A percentile compares a stretch with the other conserved stretches of the same genome.
These are phyloP conservation scores for Boletus subcaerulescens DNA, from an alignment of 768 basidiomycete genomes.

Conservation along the genomic window DNA sequence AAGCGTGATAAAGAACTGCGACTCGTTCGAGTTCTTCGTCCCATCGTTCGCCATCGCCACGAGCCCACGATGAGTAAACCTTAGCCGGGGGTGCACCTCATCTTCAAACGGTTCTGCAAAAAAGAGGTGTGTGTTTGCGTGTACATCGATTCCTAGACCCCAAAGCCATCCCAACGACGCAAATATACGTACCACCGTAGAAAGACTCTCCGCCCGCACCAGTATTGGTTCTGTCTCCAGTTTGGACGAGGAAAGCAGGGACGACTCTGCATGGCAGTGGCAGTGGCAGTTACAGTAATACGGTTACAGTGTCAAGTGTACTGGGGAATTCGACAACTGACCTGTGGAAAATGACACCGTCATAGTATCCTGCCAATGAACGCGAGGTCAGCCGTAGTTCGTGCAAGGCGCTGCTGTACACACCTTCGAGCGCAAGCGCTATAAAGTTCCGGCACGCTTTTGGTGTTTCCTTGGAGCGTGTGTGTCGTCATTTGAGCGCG, in stretches of 20 bases:
- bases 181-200: constrained; percentile 63
- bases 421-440: constrained; percentile 86
- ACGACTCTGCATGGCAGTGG: constrained; percentile 54
- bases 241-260: constrained; percentile 90
- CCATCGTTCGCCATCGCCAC: constrained; percentile 95
- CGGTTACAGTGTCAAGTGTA: background rate
- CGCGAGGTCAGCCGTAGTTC: constrained; percentile 5
- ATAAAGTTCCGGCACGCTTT: constrained; percentile 92
- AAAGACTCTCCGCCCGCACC: constrained; percentile 93
- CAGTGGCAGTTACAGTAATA: too few species aligned
- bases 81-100: constrained; percentile 89
- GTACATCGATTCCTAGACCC: too few species aligned
- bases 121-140: background rate
- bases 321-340: constrained; percentile 27
- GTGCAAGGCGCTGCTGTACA: constrained; percentile 28
- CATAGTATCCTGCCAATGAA: constrained; percentile 77
- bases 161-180: too few species aligned
- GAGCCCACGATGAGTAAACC: constrained; percentile 85
- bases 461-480: constrained; percentile 70
- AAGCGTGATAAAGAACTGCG: constrained; percentile 94
- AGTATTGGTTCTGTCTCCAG: constrained; percentile 89
- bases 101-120: constrained; percentile 83
- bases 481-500: background rate
- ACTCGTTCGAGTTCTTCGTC: constrained; percentile 83
- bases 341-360: constrained; percentile 94